phyloP scores from a whole-genome alignment of 257 asterid species.

The Apocynum venetum region DNA sequence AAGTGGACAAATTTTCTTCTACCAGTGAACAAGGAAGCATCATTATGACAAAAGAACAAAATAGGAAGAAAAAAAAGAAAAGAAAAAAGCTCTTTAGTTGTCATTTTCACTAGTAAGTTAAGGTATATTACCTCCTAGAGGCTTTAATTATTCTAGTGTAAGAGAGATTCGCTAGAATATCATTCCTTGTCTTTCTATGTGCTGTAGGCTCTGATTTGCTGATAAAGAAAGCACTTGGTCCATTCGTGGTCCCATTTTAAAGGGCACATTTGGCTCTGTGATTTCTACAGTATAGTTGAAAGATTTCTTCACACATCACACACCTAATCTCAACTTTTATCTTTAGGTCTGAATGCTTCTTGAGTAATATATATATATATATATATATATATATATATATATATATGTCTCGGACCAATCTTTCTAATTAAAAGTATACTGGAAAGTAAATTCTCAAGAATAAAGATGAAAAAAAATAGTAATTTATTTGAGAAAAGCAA shows the following conservation, averaged over 20 bases:
- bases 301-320: background rate
- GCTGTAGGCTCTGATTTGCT: background rate
- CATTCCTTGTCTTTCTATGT: background rate
- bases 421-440: background rate
- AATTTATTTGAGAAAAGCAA: background rate
- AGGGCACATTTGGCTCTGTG: background rate
- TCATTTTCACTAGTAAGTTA: background rate
- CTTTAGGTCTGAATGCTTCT: background rate
- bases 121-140: background rate
- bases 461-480: background rate
- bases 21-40: background rate
- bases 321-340: background rate
- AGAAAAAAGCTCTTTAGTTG: background rate
- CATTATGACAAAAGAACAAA: background rate
- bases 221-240: background rate
- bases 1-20: background rate
- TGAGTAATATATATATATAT: background rate
- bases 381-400: background rate
- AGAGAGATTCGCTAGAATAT: background rate
- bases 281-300: background rate
- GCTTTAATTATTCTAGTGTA: background rate
- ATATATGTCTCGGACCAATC: background rate
- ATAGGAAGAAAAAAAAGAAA: too few species aligned
- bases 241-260: background rate
- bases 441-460: background rate